A percentile compares a stretch with the other conserved stretches of the same genome.
Conservation (phyloP, 192 early-diverging fungal genomes). For the Coemansia sp. region DNA sequence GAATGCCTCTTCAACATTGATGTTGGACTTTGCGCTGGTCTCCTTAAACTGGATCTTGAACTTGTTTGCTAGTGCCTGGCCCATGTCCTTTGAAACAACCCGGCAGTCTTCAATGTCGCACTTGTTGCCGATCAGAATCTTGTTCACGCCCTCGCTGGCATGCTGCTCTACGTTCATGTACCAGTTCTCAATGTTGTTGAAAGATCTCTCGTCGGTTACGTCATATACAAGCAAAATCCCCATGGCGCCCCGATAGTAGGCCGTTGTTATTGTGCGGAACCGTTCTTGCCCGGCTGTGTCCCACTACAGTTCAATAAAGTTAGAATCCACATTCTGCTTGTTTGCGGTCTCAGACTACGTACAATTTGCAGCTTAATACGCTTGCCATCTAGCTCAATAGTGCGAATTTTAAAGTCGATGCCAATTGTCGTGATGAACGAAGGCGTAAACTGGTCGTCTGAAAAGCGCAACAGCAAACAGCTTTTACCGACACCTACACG, state of each 20-base stretch:
- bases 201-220: slow-evolving; percentile 97
- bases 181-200: slow-evolving; percentile 99
- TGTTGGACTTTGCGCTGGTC: slow-evolving; percentile 98
- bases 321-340: not conserved
- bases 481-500: slow-evolving; percentile 74
- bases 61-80: slow-evolving; percentile 91
- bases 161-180: slow-evolving; percentile 99
- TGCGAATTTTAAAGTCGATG: slow-evolving; percentile 99
- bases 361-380: slow-evolving; percentile 97
- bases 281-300: slow-evolving; percentile 99
- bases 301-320: slow-evolving; percentile 58
- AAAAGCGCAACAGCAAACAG: slow-evolving; percentile 94
- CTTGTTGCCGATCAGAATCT: slow-evolving; percentile 99
- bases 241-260: slow-evolving; percentile 99
- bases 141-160: slow-evolving; percentile 97
- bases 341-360: slow-evolving; percentile 1
- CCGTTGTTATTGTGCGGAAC: slow-evolving; percentile 99
- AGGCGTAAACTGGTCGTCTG: slow-evolving; percentile 98
- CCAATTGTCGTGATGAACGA: slow-evolving; percentile 99
- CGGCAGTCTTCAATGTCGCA: slow-evolving; percentile 88
- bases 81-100: slow-evolving; percentile 94
- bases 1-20: slow-evolving; percentile 96
- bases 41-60: slow-evolving; percentile 94
- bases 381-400: slow-evolving; percentile 98
- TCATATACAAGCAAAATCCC: slow-evolving; percentile 97